phyloP scores from a whole-genome alignment of 768 basidiomycete genomes.

The Suillus discolor region DNA sequence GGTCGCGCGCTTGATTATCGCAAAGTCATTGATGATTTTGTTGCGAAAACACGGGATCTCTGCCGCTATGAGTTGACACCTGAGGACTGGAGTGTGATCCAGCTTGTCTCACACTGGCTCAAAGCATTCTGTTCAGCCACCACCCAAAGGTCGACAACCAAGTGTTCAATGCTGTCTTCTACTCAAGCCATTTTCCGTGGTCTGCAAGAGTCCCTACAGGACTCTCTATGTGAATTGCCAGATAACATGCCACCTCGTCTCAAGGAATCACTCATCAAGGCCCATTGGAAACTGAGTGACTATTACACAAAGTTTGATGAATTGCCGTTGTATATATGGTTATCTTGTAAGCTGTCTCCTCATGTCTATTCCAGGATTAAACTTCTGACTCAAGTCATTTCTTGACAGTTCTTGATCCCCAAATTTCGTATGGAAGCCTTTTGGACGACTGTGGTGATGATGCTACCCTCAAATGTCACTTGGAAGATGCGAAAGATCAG shows the following conservation, averaged over 20 bases:
- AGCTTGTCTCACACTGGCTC: background rate
- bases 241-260: background rate
- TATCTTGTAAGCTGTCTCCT: background rate
- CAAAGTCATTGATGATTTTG: background rate
- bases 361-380: background rate
- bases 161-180: background rate
- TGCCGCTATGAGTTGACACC: background rate
- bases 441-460: background rate
- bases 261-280: background rate
- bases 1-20: background rate
- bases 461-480: background rate
- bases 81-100: background rate
- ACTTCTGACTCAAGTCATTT: background rate
- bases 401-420: background rate
- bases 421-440: background rate
- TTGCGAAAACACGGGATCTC: background rate
- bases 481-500: background rate
- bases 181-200: background rate
- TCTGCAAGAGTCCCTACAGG: background rate
- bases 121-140: background rate
- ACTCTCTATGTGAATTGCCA: no score
- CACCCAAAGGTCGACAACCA: background rate
- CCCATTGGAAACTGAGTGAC: background rate
- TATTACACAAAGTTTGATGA: background rate
- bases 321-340: background rate